These are phyloP conservation scores for Calycina herbarum DNA, from an alignment of 2,329 filamentous ascomycete species.

Conservation along the genomic window DNA sequence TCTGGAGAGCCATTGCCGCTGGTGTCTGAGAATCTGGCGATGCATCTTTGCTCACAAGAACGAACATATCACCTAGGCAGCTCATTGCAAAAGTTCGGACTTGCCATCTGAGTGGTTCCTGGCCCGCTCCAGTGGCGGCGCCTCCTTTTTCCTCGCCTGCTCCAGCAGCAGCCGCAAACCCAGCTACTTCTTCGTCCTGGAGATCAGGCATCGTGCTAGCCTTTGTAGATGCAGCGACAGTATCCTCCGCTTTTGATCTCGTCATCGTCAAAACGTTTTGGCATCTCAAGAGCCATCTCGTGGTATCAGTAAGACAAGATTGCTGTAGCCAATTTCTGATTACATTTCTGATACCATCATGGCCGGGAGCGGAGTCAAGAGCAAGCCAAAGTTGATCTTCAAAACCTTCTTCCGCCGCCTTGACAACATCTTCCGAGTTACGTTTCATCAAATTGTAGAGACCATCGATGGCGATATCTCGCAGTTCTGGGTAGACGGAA, in stretches of 20 bases:
- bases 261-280: conserved; percentile 90
- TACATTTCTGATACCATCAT: conserved; percentile 81
- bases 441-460: conserved; percentile 95
- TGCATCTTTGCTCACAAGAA: conserved; percentile 75
- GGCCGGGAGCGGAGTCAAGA: conserved; percentile 73
- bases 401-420: conserved; percentile 72
- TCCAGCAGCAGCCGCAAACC: conserved; percentile 76
- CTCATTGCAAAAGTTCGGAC: conserved; percentile 92
- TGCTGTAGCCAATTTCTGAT: conserved; percentile 93
- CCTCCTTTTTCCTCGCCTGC: conserved; percentile 57
- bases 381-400: conserved; percentile 92
- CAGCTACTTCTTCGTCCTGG: conserved; percentile 94
- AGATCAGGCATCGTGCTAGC: conserved; percentile 68
- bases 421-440: conserved; percentile 79
- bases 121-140: conserved; percentile 56
- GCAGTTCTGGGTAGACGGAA: conserved; percentile 66
- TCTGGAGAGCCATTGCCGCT: conserved; percentile 77
- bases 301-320: conserved; percentile 77
- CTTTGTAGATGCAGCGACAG: conserved; percentile 47
- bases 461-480: conserved; percentile 81
- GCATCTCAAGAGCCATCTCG: conserved; percentile 83
- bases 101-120: conserved; percentile 93
- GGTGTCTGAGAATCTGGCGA: conserved; percentile 75
- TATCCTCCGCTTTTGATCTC: conserved; percentile 61
- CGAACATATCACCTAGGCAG: conserved; percentile 80